Conservation (phyloP, 805 yeast species). For the Hanseniaspora guilliermondii region DNA sequence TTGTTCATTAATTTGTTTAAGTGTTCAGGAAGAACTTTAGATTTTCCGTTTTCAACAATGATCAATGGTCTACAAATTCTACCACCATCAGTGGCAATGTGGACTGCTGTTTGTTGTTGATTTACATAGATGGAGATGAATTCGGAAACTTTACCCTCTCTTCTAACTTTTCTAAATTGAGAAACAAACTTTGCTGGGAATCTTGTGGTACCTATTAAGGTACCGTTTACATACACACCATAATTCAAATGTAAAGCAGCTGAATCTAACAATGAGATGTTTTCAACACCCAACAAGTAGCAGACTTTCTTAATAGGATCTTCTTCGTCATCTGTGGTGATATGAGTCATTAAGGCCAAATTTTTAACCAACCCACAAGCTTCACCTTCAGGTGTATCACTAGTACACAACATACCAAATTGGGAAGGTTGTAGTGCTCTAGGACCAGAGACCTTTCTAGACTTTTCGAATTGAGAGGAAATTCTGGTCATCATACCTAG, state of each 20-base stretch:
- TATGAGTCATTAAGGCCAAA: constrained; percentile 94
- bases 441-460: constrained; percentile 96
- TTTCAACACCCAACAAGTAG: constrained; percentile 77
- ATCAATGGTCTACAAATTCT: constrained; percentile 94
- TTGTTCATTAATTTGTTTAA: constrained; percentile 51
- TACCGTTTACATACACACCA: constrained; percentile 88
- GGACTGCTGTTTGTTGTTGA: constrained; percentile 82
- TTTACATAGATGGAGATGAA: constrained; percentile 86
- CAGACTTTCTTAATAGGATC: constrained; percentile 71
- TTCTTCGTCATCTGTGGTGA: constrained; percentile 96
- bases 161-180: constrained; percentile 65
- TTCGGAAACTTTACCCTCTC: constrained; percentile 75
- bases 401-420: constrained; percentile 96
- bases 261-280: constrained; percentile 67
- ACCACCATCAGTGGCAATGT: constrained; percentile 98
- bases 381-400: constrained; percentile 99
- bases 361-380: constrained; percentile 98
- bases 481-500: constrained; percentile 99
- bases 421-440: constrained; percentile 98
- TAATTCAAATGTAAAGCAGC: constrained; percentile 69
- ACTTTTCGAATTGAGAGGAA: constrained; percentile 96
- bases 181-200: constrained; percentile 73
- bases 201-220: constrained; percentile 78
- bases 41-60: constrained; percentile 59
- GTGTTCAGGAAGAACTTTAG: constrained; percentile 65